Evolutionary conservation across 192 early-diverging fungal species (phyloP).

Genomic region (Podila minutissima): DNA sequence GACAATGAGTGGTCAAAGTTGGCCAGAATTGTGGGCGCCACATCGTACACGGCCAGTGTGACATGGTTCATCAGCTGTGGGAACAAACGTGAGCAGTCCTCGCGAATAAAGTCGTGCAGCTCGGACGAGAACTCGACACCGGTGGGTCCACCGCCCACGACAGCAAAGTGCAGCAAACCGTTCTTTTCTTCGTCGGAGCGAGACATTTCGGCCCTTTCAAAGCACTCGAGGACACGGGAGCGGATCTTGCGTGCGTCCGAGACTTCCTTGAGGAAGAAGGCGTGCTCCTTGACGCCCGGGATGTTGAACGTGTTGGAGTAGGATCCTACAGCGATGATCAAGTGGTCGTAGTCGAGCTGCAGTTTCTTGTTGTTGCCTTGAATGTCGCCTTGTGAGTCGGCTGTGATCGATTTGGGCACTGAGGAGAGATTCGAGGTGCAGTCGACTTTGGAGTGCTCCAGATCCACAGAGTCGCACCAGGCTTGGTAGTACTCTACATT

Average conservation of each 20-base stretch:
- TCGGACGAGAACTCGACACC: conserved; percentile 54
- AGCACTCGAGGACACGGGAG: conserved; percentile 78
- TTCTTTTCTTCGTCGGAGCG: conserved; percentile 70
- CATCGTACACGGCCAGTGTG: conserved; percentile 80
- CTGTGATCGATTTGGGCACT: conserved; percentile 11
- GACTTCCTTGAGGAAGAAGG: conserved; percentile 88
- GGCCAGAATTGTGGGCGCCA: conserved; percentile 80
- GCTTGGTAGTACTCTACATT: conserved; percentile 77
- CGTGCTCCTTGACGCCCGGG: conserved; percentile 85
- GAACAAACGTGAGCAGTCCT: conserved; percentile 82
- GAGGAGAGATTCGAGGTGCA: conserved; percentile 30
- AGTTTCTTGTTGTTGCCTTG: conserved; percentile 54
- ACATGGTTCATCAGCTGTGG: conserved; percentile 70
- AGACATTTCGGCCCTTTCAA: conserved; percentile 81
- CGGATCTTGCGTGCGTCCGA: conserved; percentile 86
- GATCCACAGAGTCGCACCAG: conserved; percentile 58
- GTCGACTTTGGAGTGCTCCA: conserved; percentile 26
- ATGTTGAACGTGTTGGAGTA: conserved; percentile 88
- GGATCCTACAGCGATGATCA: conserved; percentile 86
- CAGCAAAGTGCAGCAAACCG: conserved; percentile 80
- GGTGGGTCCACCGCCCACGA: conserved; percentile 91
- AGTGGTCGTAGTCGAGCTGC: conserved; percentile 76
- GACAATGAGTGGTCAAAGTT: conserved; percentile 79
- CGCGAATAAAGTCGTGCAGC: conserved; percentile 80
- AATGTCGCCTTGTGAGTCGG: conserved; percentile 49